phyloP scores from a whole-genome alignment of 176 grass and related monocot species.

The Oryza australiensis region DNA sequence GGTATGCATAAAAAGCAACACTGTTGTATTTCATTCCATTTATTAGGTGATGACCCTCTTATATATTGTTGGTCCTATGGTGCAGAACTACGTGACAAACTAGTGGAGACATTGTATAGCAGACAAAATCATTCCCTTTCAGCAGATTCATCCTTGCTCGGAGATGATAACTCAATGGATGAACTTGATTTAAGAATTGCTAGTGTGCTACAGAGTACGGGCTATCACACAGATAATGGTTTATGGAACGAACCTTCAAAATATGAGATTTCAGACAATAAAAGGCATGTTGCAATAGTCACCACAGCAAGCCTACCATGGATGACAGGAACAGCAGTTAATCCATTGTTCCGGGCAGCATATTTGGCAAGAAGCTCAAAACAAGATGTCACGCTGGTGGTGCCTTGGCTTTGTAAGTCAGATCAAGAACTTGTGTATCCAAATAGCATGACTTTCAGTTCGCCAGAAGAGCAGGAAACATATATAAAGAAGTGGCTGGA shows the following conservation, averaged over 20 bases:
- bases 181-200: slow-evolving; percentile 78
- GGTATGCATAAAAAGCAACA: slow-evolving; percentile 37
- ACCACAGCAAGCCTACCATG: slow-evolving; percentile 87
- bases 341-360: slow-evolving; percentile 82
- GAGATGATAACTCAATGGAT: slow-evolving; percentile 53
- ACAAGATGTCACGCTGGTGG: slow-evolving; percentile 81
- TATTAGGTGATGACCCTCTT: background rate
- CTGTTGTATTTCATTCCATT: background rate
- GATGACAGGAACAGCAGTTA: slow-evolving; percentile 96
- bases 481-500: slow-evolving; percentile 83
- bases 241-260: slow-evolving; percentile 48
- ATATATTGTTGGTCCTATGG: slow-evolving; percentile 6
- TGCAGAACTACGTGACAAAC: slow-evolving; percentile 64
- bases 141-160: slow-evolving; percentile 46
- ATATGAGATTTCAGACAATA: slow-evolving; percentile 46
- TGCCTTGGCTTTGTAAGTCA: slow-evolving; percentile 77
- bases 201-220: slow-evolving; percentile 57
- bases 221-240: slow-evolving; percentile 42
- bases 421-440: slow-evolving; percentile 84
- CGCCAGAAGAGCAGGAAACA: slow-evolving; percentile 71
- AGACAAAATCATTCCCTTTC: slow-evolving; percentile 48
- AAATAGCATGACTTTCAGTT: slow-evolving; percentile 67
- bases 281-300: slow-evolving; percentile 74
- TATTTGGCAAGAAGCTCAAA: slow-evolving; percentile 68
- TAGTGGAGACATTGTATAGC: slow-evolving; percentile 59